A percentile compares a stretch with the other conserved stretches of the same genome.
phyloP scores from a whole-genome alignment of 2,329 filamentous ascomycete genomes.

The Pestalotiopsis sp. region DNA sequence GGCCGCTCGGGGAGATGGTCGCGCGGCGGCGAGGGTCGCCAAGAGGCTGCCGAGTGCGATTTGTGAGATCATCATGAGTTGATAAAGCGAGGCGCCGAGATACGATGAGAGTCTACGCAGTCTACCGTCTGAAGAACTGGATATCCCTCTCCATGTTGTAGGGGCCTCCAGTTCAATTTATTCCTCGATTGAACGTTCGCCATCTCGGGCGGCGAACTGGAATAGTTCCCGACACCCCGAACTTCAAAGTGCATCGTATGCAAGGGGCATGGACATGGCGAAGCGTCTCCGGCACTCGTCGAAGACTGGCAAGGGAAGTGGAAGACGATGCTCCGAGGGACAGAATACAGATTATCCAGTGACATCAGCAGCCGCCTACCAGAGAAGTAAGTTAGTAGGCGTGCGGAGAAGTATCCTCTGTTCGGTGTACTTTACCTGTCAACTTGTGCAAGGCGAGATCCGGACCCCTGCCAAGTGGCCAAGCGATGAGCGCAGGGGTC shows the following conservation, averaged over 20 bases:
- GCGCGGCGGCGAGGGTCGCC: conserved; percentile 4
- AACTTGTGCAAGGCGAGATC: not conserved
- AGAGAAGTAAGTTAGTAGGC: not conserved
- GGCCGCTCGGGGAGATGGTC: conserved; percentile 11
- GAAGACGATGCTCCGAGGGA: conserved; percentile 10
- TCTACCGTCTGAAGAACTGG: no score
- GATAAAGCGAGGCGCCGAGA: not conserved
- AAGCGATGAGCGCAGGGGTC: not conserved
- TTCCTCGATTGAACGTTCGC: not conserved
- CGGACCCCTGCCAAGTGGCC: conserved; percentile 9
- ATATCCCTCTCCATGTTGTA: no score
- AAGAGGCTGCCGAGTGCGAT: not conserved
- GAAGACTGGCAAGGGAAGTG: not conserved
- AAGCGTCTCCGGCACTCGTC: not conserved
- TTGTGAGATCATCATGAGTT: conserved; percentile 2
- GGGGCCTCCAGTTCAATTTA: not conserved
- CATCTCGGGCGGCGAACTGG: conserved; percentile 1
- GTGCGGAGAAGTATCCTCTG: not conserved
- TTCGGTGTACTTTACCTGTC: no score
- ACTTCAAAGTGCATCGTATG: not conserved
- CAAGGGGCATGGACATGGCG: not conserved
- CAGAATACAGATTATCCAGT: not conserved
- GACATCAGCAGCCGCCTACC: not conserved
- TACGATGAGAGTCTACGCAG: no score
- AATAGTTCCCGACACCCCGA: not conserved